phyloP scores from a whole-genome alignment of 805 yeast species.

The Metschnikowia baotianmanensis region DNA sequence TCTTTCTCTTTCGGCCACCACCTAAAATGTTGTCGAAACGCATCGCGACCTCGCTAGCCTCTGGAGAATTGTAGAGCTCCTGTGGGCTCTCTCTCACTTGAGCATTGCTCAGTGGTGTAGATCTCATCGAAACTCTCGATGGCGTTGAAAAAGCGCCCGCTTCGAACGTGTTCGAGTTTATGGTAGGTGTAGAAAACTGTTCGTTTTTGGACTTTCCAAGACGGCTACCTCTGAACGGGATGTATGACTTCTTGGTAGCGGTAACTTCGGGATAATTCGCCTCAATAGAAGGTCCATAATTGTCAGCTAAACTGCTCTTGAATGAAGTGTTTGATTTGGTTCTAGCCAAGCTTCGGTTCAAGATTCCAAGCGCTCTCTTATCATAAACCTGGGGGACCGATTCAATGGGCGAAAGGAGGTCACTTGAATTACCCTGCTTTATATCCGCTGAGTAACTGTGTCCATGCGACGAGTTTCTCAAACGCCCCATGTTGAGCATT shows the following conservation, averaged over 20 bases:
- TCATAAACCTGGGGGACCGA: conserved; percentile 78
- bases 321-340: conserved; percentile 76
- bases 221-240: conserved; percentile 40
- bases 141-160: conserved; percentile 9
- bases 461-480: conserved; percentile 10
- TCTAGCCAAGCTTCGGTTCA: conserved; percentile 69
- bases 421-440: conserved; percentile 42
- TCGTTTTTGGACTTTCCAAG: conserved; percentile 22
- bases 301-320: conserved; percentile 71
- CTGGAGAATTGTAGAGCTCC: conserved; percentile 12
- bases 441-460: conserved; percentile 64
- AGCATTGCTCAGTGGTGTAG: conserved; percentile 10
- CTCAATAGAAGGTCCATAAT: conserved; percentile 34
- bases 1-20: conserved; percentile 16
- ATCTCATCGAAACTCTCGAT: conserved; percentile 6
- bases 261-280: conserved; percentile 15
- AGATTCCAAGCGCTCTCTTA: conserved; percentile 71
- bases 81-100: conserved; percentile 14
- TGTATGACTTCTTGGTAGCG: conserved; percentile 33
- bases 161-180: conserved; percentile 10
- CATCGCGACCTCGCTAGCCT: conserved; percentile 13
- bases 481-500: conserved; percentile 9
- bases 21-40: conserved; percentile 15
- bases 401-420: conserved; percentile 52
- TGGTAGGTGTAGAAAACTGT: conserved; percentile 12